Evolutionary conservation across 192 early-diverging fungal genomes (phyloP).

Genomic region (Allomyces arbusculus): DNA sequence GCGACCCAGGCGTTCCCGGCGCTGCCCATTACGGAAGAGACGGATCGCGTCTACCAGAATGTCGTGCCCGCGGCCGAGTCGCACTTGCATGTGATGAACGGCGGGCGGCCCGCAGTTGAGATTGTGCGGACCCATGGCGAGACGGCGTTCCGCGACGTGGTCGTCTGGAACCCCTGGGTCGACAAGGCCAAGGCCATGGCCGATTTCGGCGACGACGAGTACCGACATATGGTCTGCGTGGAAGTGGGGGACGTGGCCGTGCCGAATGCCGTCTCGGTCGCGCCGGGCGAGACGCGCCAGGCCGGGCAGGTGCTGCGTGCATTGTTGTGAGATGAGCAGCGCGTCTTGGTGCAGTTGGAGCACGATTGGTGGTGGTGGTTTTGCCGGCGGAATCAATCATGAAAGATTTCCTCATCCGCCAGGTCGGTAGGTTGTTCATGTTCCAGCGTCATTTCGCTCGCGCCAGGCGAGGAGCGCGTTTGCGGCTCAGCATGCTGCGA

Average conservation of each 20-base stretch:
- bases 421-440: no score
- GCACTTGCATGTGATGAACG: constrained; percentile 10
- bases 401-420: no score
- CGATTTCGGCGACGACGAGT: constrained; percentile 79
- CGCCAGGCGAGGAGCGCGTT: no score
- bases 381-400: no score
- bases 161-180: constrained; percentile 95
- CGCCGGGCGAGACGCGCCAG: constrained; percentile 42
- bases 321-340: no score
- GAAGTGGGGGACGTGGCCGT: constrained; percentile 59
- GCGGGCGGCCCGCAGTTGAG: constrained; percentile 4
- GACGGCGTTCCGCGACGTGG: constrained; percentile 27
- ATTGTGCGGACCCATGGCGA: constrained; percentile 12
- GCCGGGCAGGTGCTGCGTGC: constrained; percentile 43
- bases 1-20: constrained; percentile 21
- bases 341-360: no score
- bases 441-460: no score
- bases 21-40: constrained; percentile 44
- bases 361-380: no score
- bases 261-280: constrained; percentile 26
- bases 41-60: constrained; percentile 68
- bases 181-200: constrained; percentile 72
- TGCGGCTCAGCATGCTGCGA: no score
- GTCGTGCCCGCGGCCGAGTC: constrained; percentile 17
- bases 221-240: constrained; percentile 71